These are phyloP conservation scores for Chlorociboria aeruginascens DNA, from an alignment of 495 filamentous ascomycete genomes.

Conservation along the genomic window DNA sequence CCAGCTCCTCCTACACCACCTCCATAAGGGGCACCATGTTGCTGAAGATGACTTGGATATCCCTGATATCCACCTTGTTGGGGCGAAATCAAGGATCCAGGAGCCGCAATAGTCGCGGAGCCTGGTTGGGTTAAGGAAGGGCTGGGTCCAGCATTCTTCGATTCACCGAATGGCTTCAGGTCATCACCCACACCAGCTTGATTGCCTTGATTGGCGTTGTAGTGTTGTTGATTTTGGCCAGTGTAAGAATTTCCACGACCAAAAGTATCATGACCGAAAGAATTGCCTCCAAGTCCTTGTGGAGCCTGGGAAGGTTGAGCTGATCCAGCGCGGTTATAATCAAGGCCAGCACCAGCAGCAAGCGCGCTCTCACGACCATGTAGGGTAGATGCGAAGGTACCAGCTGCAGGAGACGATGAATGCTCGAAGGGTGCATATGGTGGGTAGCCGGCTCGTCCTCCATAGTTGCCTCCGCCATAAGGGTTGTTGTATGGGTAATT, in stretches of 20 bases:
- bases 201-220: constrained; percentile 49
- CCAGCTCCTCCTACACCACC: constrained; percentile 53
- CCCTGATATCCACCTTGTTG: constrained; percentile 54
- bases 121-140: constrained; percentile 76
- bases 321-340: constrained; percentile 68
- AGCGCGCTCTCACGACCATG: constrained; percentile 53
- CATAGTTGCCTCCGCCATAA: constrained; percentile 56
- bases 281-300: constrained; percentile 45
- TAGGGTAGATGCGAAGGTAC: constrained; percentile 50
- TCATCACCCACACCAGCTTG: constrained; percentile 51
- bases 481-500: constrained; percentile 55
- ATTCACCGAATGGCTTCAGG: constrained; percentile 64
- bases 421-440: constrained; percentile 73
- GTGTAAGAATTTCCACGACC: constrained; percentile 54
- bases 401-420: constrained; percentile 60
- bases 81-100: constrained; percentile 55
- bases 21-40: constrained; percentile 50
- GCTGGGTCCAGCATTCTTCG: constrained; percentile 67
- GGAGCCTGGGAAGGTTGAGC: constrained; percentile 59
- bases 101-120: constrained; percentile 66
- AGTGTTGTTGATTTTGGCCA: constrained; percentile 53
- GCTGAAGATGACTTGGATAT: constrained; percentile 59
- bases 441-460: constrained; percentile 58
- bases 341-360: constrained; percentile 39
- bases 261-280: constrained; percentile 71